These are phyloP conservation scores for Austroboletus festivus DNA, from an alignment of 768 basidiomycete species.

Conservation along the genomic window DNA sequence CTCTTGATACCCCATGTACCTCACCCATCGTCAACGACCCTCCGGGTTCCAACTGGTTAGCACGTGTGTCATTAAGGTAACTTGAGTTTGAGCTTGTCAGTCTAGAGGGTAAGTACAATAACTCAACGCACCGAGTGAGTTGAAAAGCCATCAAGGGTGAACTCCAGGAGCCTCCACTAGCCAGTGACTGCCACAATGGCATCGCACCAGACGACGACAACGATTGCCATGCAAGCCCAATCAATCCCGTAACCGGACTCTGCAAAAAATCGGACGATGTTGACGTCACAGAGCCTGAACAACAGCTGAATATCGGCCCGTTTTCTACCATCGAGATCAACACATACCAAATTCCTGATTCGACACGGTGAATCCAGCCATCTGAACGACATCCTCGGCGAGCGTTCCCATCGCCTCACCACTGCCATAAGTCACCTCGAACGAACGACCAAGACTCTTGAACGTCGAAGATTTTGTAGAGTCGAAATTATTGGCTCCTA, in stretches of 20 bases:
- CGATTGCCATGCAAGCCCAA: slow-evolving; percentile 66
- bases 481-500: slow-evolving; percentile 34
- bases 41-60: slow-evolving; percentile 53
- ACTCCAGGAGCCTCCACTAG: slow-evolving; percentile 39
- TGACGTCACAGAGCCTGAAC: slow-evolving; percentile 34
- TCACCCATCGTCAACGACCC: slow-evolving; percentile 72
- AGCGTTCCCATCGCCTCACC: slow-evolving; percentile 47
- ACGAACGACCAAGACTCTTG: slow-evolving; percentile 29
- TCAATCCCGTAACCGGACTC: slow-evolving; percentile 59
- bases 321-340: not conserved
- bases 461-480: slow-evolving; percentile 36
- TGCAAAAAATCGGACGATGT: slow-evolving; percentile 40
- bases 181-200: slow-evolving; percentile 69
- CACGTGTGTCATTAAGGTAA: slow-evolving; percentile 40
- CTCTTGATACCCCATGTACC: slow-evolving; percentile 1
- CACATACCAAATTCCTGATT: slow-evolving; percentile 55
- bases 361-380: slow-evolving; percentile 61
- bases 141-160: slow-evolving; percentile 63
- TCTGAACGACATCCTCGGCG: slow-evolving; percentile 60
- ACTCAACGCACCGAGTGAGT: slow-evolving; percentile 44
- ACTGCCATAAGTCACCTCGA: slow-evolving; percentile 44
- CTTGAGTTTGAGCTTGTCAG: slow-evolving; percentile 24
- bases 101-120: not conserved
- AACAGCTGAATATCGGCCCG: slow-evolving; percentile 22
- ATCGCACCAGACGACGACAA: slow-evolving; percentile 55